These are phyloP conservation scores for Alternaria sp. DNA, from an alignment of 2,329 filamentous ascomycete genomes.

Conservation along the genomic window DNA sequence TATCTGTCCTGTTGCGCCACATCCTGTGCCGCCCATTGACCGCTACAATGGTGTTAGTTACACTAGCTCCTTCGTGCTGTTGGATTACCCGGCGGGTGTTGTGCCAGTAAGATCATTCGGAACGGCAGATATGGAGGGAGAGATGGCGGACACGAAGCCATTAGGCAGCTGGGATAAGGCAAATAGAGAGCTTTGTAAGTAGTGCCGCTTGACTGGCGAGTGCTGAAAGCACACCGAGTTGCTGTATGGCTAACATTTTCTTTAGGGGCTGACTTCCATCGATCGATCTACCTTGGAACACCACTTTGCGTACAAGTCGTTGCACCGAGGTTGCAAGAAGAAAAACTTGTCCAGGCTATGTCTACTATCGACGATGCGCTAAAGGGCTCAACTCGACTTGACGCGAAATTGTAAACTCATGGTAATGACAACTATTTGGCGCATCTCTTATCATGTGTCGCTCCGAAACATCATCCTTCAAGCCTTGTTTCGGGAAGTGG, in stretches of 20 bases:
- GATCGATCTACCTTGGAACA: constrained; percentile 62
- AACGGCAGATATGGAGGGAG: constrained; percentile 60
- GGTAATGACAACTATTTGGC: neutral
- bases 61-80: constrained; percentile 66
- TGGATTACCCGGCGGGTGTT: constrained; percentile 68
- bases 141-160: constrained; percentile 51
- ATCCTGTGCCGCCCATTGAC: constrained; percentile 69
- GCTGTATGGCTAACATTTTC: constrained; percentile 6
- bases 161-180: constrained; percentile 67
- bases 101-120: constrained; percentile 63
- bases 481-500: neutral
- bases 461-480: neutral
- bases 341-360: constrained; percentile 63
- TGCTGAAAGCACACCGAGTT: neutral
- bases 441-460: neutral
- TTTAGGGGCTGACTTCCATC: constrained; percentile 58
- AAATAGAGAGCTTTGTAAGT: constrained; percentile 65
- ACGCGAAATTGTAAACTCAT: constrained; percentile 26
- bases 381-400: constrained; percentile 20
- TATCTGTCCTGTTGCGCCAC: constrained; percentile 69
- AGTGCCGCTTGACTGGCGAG: too few relatives aligned
- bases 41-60: constrained; percentile 70
- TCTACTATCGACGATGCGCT: constrained; percentile 60
- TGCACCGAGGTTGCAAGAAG: constrained; percentile 63
- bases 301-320: constrained; percentile 66